Conservation (phyloP, 495 filamentous ascomycete species). For the Penicillium steckii region DNA sequence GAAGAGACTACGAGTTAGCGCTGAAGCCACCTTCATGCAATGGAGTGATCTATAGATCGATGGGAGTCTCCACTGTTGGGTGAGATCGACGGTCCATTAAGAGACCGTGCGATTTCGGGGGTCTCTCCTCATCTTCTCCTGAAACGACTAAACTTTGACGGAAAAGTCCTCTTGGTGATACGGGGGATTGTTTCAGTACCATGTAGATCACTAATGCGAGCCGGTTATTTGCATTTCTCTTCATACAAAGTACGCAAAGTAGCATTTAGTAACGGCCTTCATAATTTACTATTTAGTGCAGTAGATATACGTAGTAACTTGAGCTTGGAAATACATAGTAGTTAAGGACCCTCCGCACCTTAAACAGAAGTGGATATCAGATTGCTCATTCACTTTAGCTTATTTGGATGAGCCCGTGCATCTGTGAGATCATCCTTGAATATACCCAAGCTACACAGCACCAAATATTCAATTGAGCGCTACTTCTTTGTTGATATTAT, state of each 20-base stretch:
- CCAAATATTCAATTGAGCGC: no score
- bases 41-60: not conserved
- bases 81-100: not conserved
- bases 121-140: no score
- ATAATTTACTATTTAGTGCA: no score
- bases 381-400: no score
- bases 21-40: not conserved
- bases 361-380: no score
- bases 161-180: not conserved
- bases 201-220: not conserved
- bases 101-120: slow-evolving; percentile 1
- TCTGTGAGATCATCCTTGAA: not conserved
- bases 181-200: no score
- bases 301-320: no score
- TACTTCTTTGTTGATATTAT: no score
- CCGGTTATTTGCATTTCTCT: not conserved
- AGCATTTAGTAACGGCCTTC: no score
- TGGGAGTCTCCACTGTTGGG: not conserved
- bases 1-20: not conserved
- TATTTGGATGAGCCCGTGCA: not conserved
- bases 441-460: not conserved
- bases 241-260: no score
- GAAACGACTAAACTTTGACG: not conserved
- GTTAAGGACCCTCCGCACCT: no score
- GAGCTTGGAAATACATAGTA: no score